These are phyloP conservation scores for Acacia pycnantha DNA, from an alignment of 331 rosid species.

Conservation along the genomic window DNA sequence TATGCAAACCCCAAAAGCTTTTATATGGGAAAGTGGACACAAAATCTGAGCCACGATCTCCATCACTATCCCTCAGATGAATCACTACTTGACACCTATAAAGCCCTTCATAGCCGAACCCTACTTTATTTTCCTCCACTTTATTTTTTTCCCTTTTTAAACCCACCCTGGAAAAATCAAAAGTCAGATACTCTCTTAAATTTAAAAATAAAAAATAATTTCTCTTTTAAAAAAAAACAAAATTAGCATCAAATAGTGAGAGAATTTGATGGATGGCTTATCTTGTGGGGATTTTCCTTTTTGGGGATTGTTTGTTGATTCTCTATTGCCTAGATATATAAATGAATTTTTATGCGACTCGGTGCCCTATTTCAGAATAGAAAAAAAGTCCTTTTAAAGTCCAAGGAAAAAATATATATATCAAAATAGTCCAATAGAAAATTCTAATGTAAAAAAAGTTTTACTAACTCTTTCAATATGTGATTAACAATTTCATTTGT, in stretches of 20 bases:
- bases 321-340: neutral
- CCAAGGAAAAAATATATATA: too few relatives aligned
- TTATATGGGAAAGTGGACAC: conserved; percentile 37
- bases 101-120: conserved; percentile 24
- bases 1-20: neutral
- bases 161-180: conserved; percentile 18
- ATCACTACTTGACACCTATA: conserved; percentile 46
- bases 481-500: too few relatives aligned
- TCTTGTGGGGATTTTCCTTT: neutral
- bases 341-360: neutral
- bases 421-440: too few relatives aligned
- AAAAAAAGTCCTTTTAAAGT: too few relatives aligned
- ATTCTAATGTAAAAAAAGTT: too few relatives aligned
- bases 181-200: neutral
- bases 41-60: conserved; percentile 41
- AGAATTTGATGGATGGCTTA: neutral
- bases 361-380: neutral
- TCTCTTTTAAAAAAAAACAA: neutral
- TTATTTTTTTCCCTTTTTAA: neutral
- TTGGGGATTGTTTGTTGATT: neutral
- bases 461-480: too few relatives aligned
- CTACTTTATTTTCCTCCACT: conserved; percentile 23
- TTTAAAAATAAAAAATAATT: neutral
- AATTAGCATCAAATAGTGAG: neutral
- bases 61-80: neutral